phyloP scores from a whole-genome alignment of 2,329 filamentous ascomycete genomes.

The Curvularia sp. region DNA sequence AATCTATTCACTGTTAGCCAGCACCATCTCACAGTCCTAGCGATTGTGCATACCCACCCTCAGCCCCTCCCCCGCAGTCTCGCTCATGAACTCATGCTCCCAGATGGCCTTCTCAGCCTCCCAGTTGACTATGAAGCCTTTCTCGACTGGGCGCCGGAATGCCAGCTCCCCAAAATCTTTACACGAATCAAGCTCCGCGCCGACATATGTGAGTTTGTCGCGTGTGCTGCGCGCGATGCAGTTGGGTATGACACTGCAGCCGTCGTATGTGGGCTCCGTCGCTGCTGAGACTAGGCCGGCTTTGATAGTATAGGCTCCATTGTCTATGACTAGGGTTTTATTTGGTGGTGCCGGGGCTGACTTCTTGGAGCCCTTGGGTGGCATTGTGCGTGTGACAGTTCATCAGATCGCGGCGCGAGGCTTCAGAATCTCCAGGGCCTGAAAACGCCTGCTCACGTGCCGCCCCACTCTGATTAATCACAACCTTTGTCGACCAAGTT shows the following conservation, averaged over 20 bases:
- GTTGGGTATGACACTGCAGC: constrained; percentile 80
- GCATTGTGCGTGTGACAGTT: constrained; percentile 29
- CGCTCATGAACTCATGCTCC: constrained; percentile 84
- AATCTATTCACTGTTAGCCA: constrained; percentile 55
- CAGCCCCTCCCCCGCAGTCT: constrained; percentile 70
- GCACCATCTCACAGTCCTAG: not conserved
- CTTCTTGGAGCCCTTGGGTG: constrained; percentile 45
- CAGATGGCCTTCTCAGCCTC: constrained; percentile 94
- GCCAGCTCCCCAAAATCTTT: constrained; percentile 87
- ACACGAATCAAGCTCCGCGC: constrained; percentile 77
- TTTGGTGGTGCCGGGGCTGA: constrained; percentile 24
- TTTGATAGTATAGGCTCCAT: constrained; percentile 91
- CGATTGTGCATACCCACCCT: constrained; percentile 51
- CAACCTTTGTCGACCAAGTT: not conserved
- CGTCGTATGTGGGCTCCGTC: constrained; percentile 33
- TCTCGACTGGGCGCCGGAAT: constrained; percentile 89
- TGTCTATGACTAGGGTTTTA: constrained; percentile 84
- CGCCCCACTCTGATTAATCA: not conserved
- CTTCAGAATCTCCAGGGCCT: constrained; percentile 1
- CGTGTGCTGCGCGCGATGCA: constrained; percentile 81
- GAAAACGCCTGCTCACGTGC: constrained; percentile 16
- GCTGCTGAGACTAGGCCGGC: constrained; percentile 70
- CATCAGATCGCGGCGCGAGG: constrained; percentile 1
- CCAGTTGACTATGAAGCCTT: constrained; percentile 95
- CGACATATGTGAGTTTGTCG: constrained; percentile 79